These are phyloP conservation scores for Sabuloglossum arenarium DNA, from an alignment of 495 filamentous ascomycete species.

Conservation along the genomic window DNA sequence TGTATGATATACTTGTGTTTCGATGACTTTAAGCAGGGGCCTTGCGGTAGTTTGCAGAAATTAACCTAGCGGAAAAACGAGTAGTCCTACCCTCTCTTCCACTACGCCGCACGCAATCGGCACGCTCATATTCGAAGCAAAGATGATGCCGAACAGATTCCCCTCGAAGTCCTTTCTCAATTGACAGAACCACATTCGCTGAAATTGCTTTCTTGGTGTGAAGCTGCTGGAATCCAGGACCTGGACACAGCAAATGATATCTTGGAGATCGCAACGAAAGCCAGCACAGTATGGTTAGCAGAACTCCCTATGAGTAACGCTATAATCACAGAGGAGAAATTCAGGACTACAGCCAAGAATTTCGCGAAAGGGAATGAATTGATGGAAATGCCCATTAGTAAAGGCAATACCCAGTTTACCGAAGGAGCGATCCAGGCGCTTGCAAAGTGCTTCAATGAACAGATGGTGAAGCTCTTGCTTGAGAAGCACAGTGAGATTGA, in stretches of 20 bases:
- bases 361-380: neutral
- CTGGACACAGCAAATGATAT: neutral
- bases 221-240: neutral
- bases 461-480: neutral
- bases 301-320: neutral
- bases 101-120: neutral
- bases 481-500: neutral
- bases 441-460: neutral
- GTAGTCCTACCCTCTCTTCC: neutral
- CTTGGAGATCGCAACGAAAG: neutral
- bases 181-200: neutral
- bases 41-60: neutral
- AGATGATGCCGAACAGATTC: neutral
- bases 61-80: neutral
- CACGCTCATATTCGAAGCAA: neutral
- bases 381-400: neutral
- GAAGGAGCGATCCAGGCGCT: neutral
- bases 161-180: neutral
- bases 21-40: neutral
- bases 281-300: neutral
- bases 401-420: neutral
- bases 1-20: neutral
- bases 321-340: neutral
- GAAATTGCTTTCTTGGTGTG: neutral
- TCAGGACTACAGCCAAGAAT: neutral